Base-by-base conservation (phyloP, 352 stramenopile species). In the Globisporangium cederbergense region DNA sequence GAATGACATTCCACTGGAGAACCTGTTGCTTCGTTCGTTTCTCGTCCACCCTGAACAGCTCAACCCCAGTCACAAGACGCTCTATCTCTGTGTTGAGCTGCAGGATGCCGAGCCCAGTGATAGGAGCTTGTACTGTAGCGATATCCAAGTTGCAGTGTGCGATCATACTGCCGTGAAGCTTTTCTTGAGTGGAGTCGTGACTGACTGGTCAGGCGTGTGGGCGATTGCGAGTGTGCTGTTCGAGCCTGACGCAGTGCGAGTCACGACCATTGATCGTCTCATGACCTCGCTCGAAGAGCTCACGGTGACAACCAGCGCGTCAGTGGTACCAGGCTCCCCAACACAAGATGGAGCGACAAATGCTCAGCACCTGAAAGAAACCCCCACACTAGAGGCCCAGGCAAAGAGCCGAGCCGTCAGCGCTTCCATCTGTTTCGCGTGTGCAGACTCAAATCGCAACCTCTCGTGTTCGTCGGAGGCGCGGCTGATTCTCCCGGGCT, bases 341-440 rank as follows among this genome's bases (percentile, higher is more conserved):
- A 51, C 13, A 34, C 20, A 22, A 10, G 59, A 43, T 28, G 6
- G 5, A 8, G 4, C 22, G 20, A 25, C 25, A 4, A 5, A 2
- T 30, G 2, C 16, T 14, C 36, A 20, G 16, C 0, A 55, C 28
- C 25, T 58, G 10, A 11, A 30, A 18, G 3, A 18, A 25, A 4
- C 18, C 6, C n/a, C 22, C 6, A 11, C 3, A 9, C 9, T 3
- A 2, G 45, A 49, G n/a, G 7, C 28, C 2, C 36, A 18, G 4
- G 22, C 32, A 2, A 51, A n/a, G n/a, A 65, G 42, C 20, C 34
- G 51, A 36, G 40, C 14, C 25, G 54, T 71, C 22, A 25, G 61
- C 0, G 60, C 80, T 9, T 71, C 74, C 4, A 78, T 83, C 34
- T 64, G 66, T 6, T 88, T 90, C 57, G 58, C 77, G 0, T 86